These are phyloP conservation scores for Neonectria punicea DNA, from an alignment of 2,329 filamentous ascomycete genomes.

Conservation along the genomic window DNA sequence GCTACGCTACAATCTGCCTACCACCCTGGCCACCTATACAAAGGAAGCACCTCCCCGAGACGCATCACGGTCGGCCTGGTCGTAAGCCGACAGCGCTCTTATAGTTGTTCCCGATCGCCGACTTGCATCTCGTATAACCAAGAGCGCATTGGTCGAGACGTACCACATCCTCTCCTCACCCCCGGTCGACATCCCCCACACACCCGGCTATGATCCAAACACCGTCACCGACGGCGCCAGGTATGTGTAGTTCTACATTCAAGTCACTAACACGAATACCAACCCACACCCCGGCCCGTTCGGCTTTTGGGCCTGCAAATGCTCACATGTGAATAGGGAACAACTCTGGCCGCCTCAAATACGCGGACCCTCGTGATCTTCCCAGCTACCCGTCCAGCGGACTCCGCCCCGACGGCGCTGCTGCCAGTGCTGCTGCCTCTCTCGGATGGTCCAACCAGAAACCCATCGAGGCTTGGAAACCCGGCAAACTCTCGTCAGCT, in stretches of 20 bases:
- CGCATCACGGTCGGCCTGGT: constrained; percentile 15
- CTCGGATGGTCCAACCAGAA: constrained; percentile 79
- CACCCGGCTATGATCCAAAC: constrained; percentile 43
- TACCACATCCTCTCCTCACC: constrained; percentile 24
- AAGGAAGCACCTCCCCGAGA: constrained; percentile 7
- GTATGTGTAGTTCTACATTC: constrained; percentile 33
- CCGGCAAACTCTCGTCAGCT: constrained; percentile 65
- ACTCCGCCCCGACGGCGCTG: constrained; percentile 64
- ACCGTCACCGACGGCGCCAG: constrained; percentile 35
- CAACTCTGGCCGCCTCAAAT: constrained; percentile 66
- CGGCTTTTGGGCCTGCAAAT: constrained; percentile 8
- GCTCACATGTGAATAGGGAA: constrained; percentile 39
- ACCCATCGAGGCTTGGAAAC: constrained; percentile 73
- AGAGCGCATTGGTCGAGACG: constrained; percentile 20
- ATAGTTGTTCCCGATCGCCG: constrained; percentile 19
- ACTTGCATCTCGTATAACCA: constrained; percentile 34
- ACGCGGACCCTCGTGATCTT: constrained; percentile 77
- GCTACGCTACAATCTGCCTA: constrained; percentile 9
- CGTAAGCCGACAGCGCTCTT: constrained; percentile 18
- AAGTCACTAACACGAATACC: constrained; percentile 10
- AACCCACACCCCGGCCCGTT: constrained; percentile 14
- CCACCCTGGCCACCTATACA: constrained; percentile 6
- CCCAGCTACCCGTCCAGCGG: constrained; percentile 79
- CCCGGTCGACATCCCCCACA: constrained; percentile 32
- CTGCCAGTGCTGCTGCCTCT: constrained; percentile 78